phyloP scores from a whole-genome alignment of 768 basidiomycete genomes.

The Grammothele lineata region DNA sequence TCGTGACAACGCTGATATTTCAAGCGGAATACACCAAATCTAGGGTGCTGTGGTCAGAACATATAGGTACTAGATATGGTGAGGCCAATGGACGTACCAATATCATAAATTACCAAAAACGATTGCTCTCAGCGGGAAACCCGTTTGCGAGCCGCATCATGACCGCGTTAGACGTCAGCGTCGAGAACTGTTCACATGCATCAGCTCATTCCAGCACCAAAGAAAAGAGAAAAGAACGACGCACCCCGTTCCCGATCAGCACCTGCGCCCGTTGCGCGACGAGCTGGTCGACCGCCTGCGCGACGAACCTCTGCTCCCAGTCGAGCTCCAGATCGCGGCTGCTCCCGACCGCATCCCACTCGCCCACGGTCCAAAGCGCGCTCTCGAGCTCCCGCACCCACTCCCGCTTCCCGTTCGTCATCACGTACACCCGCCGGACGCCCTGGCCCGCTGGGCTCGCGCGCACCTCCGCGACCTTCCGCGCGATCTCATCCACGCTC shows the following conservation, averaged over 20 bases:
- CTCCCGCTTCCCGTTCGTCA: constrained; percentile 56
- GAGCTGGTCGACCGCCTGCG: constrained; percentile 63
- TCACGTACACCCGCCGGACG: constrained; percentile 50
- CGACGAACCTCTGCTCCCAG: constrained; percentile 51
- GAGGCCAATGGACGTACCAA: too few relatives aligned
- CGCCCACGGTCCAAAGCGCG: constrained; percentile 32
- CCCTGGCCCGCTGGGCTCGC: constrained; percentile 15
- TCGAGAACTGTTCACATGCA: constrained; percentile 36
- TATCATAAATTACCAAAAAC: constrained; percentile 41
- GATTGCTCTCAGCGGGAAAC: constrained; percentile 30
- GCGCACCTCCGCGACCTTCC: constrained; percentile 32
- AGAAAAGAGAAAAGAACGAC: constrained; percentile 15
- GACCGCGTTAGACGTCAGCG: constrained; percentile 43
- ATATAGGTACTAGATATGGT: too few relatives aligned
- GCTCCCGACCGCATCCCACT: constrained; percentile 47
- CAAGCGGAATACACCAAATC: too few relatives aligned
- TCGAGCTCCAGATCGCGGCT: constrained; percentile 52
- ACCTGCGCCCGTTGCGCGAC: constrained; percentile 59
- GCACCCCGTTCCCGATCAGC: constrained; percentile 68
- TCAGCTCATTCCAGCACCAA: neutral
- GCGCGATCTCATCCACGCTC: constrained; percentile 42
- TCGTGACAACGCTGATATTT: too few relatives aligned
- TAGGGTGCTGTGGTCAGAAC: too few relatives aligned
- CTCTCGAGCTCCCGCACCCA: constrained; percentile 46
- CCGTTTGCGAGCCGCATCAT: constrained; percentile 38